phyloP scores from a whole-genome alignment of 306 rosid species.

The Acacia confusa region DNA sequence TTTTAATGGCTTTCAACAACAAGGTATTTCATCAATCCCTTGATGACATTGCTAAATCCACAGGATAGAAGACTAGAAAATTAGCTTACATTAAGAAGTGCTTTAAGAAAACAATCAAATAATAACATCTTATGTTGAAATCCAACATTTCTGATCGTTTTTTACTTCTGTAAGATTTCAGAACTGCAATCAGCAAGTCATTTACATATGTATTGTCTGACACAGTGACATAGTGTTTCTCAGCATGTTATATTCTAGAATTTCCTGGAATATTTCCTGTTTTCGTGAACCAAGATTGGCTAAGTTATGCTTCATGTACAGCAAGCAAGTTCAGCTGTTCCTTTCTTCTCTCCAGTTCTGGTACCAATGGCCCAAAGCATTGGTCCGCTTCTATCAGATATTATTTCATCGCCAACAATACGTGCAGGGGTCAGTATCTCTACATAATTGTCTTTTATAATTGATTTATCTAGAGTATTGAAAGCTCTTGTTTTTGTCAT shows the following conservation, averaged over 20 bases:
- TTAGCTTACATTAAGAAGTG: not conserved
- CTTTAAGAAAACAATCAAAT: not conserved
- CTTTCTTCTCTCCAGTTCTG: conserved; percentile 92
- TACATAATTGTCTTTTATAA: conserved; percentile 18
- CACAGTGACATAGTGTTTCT: not conserved
- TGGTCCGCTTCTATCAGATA: conserved; percentile 91
- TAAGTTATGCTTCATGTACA: conserved; percentile 38
- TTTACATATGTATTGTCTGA: not conserved
- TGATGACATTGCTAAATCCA: not conserved
- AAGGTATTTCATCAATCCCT: conserved; percentile 52
- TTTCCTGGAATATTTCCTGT: not conserved
- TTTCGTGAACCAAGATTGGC: conserved; percentile 9
- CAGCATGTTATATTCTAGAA: not conserved
- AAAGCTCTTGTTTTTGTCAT: not conserved
- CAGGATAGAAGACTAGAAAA: not conserved
- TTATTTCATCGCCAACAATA: conserved; percentile 84
- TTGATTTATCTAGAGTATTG: not conserved
- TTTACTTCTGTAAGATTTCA: not conserved
- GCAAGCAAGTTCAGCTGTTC: conserved; percentile 94
- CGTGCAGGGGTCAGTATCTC: conserved; percentile 84
- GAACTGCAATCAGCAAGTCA: not conserved
- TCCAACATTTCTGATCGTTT: not conserved
- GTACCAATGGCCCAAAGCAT: conserved; percentile 92
- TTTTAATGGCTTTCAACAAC: conserved; percentile 93
- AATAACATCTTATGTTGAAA: not conserved